Percentiles rank a stretch among this genome's conserved stretches.
phyloP scores from a whole-genome alignment of 75 land plant genomes.

The Ceratopteris richardii region DNA sequence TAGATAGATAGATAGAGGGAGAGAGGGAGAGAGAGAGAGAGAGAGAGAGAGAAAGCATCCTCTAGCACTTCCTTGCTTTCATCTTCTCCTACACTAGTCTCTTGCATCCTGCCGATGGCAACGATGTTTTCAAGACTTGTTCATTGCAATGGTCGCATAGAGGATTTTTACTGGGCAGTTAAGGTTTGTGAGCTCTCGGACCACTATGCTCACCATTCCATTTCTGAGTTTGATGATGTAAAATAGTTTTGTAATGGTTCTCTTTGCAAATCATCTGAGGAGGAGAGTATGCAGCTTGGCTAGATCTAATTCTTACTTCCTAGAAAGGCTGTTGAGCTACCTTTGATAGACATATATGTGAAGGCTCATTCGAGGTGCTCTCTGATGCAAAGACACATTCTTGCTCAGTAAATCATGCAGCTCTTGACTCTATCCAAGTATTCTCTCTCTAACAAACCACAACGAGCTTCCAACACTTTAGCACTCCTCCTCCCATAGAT shows the following conservation, averaged over 20 bases:
- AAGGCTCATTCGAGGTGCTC: no score
- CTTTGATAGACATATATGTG: not conserved
- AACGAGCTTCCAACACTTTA: no score
- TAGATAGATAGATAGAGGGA: no score
- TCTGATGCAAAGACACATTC: no score
- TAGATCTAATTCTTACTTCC: slow-evolving; percentile 6
- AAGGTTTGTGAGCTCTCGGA: slow-evolving; percentile 9
- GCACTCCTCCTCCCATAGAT: no score
- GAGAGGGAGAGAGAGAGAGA: no score
- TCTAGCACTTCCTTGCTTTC: no score
- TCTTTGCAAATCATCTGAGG: not conserved
- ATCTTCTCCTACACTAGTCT: not conserved
- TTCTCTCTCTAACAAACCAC: no score
- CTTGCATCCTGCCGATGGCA: not conserved
- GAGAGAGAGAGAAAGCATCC: no score
- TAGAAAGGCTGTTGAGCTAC: not conserved
- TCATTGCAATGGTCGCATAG: slow-evolving; percentile 2
- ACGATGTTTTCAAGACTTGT: slow-evolving; percentile 10
- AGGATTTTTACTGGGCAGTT: slow-evolving; percentile 10
- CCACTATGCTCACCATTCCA: slow-evolving; percentile 8
- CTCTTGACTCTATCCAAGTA: no score
- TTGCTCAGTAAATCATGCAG: no score
- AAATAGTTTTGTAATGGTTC: not conserved
- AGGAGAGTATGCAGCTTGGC: slow-evolving; percentile 3
- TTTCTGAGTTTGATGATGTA: slow-evolving; percentile 6